These are phyloP conservation scores for Alternaria longipes DNA, from an alignment of 2,329 filamentous ascomycete species.

Conservation along the genomic window DNA sequence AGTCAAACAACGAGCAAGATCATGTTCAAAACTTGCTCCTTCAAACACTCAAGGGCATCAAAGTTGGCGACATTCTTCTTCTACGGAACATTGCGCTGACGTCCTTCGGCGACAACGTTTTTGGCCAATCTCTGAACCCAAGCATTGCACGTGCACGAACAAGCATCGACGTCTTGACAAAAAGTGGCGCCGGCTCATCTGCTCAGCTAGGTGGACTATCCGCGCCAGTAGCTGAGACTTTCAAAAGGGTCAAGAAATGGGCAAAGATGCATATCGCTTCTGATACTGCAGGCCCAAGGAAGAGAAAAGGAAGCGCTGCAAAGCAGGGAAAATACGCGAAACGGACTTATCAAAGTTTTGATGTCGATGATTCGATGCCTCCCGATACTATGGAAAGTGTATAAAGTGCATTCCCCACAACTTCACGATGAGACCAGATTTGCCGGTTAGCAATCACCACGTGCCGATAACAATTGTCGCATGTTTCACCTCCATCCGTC, in stretches of 20 bases:
- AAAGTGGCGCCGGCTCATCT: slow-evolving; percentile 60
- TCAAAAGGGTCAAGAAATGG: slow-evolving; percentile 77
- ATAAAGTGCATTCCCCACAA: slow-evolving; percentile 14
- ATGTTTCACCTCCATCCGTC: not conserved
- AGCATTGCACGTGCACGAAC: slow-evolving; percentile 73
- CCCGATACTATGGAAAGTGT: slow-evolving; percentile 45
- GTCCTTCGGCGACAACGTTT: slow-evolving; percentile 78
- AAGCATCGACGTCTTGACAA: slow-evolving; percentile 72
- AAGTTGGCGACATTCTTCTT: slow-evolving; percentile 79
- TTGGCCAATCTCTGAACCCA: slow-evolving; percentile 81
- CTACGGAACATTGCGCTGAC: slow-evolving; percentile 81
- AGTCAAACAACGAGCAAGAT: slow-evolving; percentile 22
- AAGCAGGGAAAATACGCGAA: slow-evolving; percentile 19
- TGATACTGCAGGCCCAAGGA: slow-evolving; percentile 22
- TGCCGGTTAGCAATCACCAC: slow-evolving; percentile 12
- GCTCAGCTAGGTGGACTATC: slow-evolving; percentile 53
- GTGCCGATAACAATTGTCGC: not conserved
- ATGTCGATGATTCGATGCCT: slow-evolving; percentile 35
- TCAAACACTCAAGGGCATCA: slow-evolving; percentile 59
- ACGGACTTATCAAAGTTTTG: slow-evolving; percentile 16
- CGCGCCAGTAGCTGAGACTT: slow-evolving; percentile 68
- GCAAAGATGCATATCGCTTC: slow-evolving; percentile 72
- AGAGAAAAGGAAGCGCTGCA: slow-evolving; percentile 28
- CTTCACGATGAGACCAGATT: not conserved
- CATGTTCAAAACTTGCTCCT: slow-evolving; percentile 49